Conservation (phyloP, 495 filamentous ascomycete species). For the Acidiella bohemica region DNA sequence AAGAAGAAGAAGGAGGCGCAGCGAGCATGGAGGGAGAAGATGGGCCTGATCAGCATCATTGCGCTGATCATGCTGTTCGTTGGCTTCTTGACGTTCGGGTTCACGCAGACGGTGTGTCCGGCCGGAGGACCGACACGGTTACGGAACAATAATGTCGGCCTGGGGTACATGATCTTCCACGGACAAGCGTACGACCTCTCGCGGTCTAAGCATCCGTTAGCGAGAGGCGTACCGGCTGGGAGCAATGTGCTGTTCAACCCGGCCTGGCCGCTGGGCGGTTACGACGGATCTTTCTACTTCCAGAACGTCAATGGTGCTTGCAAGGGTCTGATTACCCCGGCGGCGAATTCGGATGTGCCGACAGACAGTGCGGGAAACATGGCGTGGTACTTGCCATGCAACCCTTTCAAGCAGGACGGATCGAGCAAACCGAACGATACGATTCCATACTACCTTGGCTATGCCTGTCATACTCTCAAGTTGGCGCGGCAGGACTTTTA, state of each 20-base stretch:
- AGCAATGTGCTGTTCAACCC: constrained; percentile 78
- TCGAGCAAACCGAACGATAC: constrained; percentile 64
- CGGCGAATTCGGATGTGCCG: constrained; percentile 60
- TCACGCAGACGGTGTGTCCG: constrained; percentile 78
- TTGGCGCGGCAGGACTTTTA: constrained; percentile 63
- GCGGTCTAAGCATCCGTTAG: constrained; percentile 62
- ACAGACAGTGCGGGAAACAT: constrained; percentile 59
- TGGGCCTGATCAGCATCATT: constrained; percentile 91
- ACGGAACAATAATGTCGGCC: constrained; percentile 64
- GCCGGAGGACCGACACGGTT: constrained; percentile 46
- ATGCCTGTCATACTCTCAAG: constrained; percentile 73
- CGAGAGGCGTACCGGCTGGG: constrained; percentile 54
- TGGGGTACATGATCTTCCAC: constrained; percentile 91
- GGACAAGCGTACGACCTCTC: constrained; percentile 73
- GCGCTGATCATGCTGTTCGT: constrained; percentile 75
- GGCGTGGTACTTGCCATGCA: constrained; percentile 97
- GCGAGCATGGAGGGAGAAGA: constrained; percentile 96
- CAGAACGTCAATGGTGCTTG: constrained; percentile 98
- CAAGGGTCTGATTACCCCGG: constrained; percentile 72
- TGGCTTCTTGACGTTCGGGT: constrained; percentile 94
- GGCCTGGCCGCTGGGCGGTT: constrained; percentile 61
- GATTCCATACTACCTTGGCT: constrained; percentile 62
- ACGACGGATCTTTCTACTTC: constrained; percentile 93
- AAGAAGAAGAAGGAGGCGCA: constrained; percentile 81
- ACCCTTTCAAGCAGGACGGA: constrained; percentile 82